Base-by-base conservation (phyloP, 805 yeast species). In the Yarrowia porcina region DNA sequence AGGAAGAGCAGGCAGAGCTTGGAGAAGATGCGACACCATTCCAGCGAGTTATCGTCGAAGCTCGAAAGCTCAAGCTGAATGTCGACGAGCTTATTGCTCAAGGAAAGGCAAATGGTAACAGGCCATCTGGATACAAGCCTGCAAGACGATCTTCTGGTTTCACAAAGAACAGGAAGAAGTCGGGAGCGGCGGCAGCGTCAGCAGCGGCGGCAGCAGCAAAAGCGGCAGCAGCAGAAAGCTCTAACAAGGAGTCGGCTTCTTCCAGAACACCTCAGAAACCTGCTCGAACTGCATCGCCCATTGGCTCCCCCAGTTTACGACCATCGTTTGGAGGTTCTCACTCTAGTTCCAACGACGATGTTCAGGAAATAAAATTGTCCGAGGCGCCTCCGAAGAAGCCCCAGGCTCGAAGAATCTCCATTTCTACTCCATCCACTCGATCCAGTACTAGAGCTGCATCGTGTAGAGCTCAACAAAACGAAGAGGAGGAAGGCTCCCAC, bases 41-140 rank as follows among this genome's bases (percentile, higher is more conserved):
- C 50, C 68, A 67, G 21, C 38, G 69, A n/a, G 68, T 65, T 10
- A 50, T 67, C 17, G 70, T 67, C 4, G 69, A 67, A 42, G 70
- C 70, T 8, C 13, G 65, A 20, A 67, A 67, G 44, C 65, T 67
- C 21, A 49, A 61, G 30, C 62, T 67, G 36, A 63, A 67, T 39
- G 68, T 67, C 10, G 67, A 67, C 17, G 67, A 64, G 44, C 56
- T 64, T 20, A 62, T 63, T n/a, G 65, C 64, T 42, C 68, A 41
- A 11, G 49, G 49, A 28, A 56, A 41, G 25, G 61, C 61, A 6
- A 60, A 60, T 21, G 42, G 44, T 2, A 60, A 60, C 44, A 10
- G 61, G 2, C 42, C 41, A 0, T 44, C 61, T 7, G 45, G 61
- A 13, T 44, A 23, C 27, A 60, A 60, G 32, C 61, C 61, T 6